Percentiles rank a stretch among this genome's conserved stretches.
phyloP scores from a whole-genome alignment of 2,329 filamentous ascomycete genomes.

The Fusarium piperis region DNA sequence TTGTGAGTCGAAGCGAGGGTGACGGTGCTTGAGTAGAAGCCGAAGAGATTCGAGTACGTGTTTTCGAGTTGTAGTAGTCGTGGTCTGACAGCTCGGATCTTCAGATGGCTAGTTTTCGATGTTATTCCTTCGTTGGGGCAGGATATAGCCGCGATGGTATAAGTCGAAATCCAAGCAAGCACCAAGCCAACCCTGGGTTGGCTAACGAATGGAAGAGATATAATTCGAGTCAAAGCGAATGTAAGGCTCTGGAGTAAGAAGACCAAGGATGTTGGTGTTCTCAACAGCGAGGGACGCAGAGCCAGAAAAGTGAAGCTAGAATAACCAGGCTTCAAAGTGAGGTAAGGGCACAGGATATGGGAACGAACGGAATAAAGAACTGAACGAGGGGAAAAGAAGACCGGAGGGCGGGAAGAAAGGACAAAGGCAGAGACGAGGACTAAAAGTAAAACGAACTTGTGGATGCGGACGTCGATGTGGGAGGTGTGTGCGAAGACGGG shows the following conservation, averaged over 20 bases:
- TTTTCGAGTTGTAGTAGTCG: not conserved
- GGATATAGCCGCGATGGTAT: constrained; percentile 6
- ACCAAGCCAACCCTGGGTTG: constrained; percentile 12
- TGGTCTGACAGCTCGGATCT: not conserved
- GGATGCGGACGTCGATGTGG: constrained; percentile 27
- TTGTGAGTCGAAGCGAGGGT: not conserved
- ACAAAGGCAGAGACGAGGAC: constrained; percentile 29
- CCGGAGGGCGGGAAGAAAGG: constrained; percentile 8
- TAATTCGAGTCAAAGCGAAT: constrained; percentile 31
- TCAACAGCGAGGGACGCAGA: constrained; percentile 27
- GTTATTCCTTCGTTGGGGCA: not conserved
- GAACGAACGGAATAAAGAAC: constrained; percentile 31
- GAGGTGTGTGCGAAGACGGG: constrained; percentile 21
- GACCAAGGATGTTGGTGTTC: constrained; percentile 4
- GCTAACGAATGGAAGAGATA: constrained; percentile 24
- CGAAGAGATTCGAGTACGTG: not conserved
- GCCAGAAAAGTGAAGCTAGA: constrained; percentile 15
- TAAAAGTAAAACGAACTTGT: constrained; percentile 40
- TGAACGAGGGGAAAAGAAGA: constrained; percentile 23
- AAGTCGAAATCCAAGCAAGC: constrained; percentile 9
- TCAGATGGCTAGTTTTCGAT: constrained; percentile 3
- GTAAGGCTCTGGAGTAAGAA: constrained; percentile 23
- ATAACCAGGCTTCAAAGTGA: constrained; percentile 14
- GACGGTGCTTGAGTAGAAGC: not conserved
- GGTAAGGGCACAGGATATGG: constrained; percentile 19